Percentiles rank a stretch among this genome's conserved stretches.
These are phyloP conservation scores for Inga oerstediana DNA, from an alignment of 306 rosid species.

Conservation along the genomic window DNA sequence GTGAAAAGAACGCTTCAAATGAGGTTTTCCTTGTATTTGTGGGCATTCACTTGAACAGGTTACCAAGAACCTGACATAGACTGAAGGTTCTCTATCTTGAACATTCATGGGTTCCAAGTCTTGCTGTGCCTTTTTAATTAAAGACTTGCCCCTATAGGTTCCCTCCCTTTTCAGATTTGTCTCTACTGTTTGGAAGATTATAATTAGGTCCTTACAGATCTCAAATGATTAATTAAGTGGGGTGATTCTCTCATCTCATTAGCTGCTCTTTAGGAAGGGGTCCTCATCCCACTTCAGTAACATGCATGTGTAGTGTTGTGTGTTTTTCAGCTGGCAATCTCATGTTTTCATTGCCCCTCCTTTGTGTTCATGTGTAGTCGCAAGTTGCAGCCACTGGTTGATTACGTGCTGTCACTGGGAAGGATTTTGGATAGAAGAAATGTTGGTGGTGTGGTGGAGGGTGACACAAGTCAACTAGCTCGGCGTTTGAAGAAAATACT, in stretches of 20 bases:
- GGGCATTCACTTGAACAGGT: background rate
- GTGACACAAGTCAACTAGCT: constrained; percentile 69
- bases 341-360: background rate
- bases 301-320: background rate
- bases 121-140: background rate
- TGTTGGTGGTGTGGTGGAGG: constrained; percentile 39
- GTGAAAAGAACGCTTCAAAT: background rate
- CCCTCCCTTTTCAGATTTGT: background rate
- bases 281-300: background rate
- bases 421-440: constrained; percentile 77
- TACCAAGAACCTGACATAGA: background rate
- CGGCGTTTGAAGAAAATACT: constrained; percentile 89
- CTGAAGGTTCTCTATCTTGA: background rate
- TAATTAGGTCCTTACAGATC: background rate
- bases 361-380: constrained; percentile 47
- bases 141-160: background rate
- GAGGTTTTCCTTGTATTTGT: background rate
- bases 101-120: background rate
- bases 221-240: background rate
- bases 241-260: background rate
- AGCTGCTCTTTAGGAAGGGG: background rate
- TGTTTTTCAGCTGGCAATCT: constrained; percentile 29
- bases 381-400: constrained; percentile 82
- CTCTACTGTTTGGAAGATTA: background rate
- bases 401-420: constrained; percentile 67